These are phyloP conservation scores for Magnolia kwangsiensis DNA, from an alignment of 164 flowering plant genomes.

Conservation along the genomic window DNA sequence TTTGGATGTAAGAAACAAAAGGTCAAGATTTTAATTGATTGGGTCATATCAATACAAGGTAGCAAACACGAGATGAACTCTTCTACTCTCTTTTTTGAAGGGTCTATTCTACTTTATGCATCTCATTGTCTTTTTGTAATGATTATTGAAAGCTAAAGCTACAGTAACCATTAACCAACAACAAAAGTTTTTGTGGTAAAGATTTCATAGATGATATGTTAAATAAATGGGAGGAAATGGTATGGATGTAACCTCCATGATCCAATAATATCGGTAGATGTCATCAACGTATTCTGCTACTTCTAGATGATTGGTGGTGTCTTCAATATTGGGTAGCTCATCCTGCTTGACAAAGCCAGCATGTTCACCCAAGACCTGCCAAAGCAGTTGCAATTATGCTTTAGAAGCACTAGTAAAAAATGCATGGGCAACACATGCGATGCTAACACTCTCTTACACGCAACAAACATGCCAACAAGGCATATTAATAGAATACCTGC, in stretches of 20 bases:
- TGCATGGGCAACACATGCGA: no score
- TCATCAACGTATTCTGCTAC: constrained; percentile 89
- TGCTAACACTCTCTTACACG: no score
- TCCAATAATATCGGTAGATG: constrained; percentile 83
- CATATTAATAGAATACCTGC: no score
- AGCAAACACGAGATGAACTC: not conserved
- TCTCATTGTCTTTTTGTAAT: not conserved
- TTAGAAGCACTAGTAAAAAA: constrained; percentile 1
- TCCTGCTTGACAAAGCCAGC: constrained; percentile 28
- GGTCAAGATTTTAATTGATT: not conserved
- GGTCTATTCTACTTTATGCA: not conserved
- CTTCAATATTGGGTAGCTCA: constrained; percentile 62
- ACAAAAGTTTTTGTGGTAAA: not conserved
- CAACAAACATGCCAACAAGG: no score
- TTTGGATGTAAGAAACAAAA: no score
- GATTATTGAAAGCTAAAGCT: not conserved
- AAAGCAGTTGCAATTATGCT: constrained; percentile 4
- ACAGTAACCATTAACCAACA: not conserved
- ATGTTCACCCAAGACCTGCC: constrained; percentile 39
- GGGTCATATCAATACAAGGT: not conserved
- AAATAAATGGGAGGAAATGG: not conserved
- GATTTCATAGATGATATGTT: not conserved
- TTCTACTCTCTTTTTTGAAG: not conserved
- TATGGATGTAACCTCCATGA: constrained; percentile 57
- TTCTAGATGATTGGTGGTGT: constrained; percentile 67